phyloP scores from a whole-genome alignment of 1,284 basidiomycete genomes.

The Sporisorium scitamineum region DNA sequence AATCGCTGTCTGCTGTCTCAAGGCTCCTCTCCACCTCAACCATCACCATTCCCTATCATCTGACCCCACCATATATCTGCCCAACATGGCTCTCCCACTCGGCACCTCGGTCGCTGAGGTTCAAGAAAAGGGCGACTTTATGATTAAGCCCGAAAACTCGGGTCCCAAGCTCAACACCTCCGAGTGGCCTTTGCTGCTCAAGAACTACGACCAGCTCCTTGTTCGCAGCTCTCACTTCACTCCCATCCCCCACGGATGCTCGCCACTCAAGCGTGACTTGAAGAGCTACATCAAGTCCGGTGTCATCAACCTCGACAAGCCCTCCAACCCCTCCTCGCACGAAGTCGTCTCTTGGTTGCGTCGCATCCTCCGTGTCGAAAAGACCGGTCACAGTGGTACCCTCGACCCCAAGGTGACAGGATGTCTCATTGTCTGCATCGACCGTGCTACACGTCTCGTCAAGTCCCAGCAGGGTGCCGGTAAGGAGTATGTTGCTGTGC shows the following conservation, averaged over 20 bases:
- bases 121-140: slow-evolving; percentile 67
- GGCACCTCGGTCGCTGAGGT: slow-evolving; percentile 50
- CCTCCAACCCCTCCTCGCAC: slow-evolving; percentile 99
- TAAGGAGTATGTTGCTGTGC: slow-evolving; percentile 98
- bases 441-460: slow-evolving; percentile 98
- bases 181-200: slow-evolving; percentile 96
- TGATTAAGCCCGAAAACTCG: slow-evolving; percentile 70
- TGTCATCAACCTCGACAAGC: slow-evolving; percentile 99
- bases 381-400: slow-evolving; percentile 97
- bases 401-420: slow-evolving; percentile 99
- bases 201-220: slow-evolving; percentile 86
- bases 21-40: neutral
- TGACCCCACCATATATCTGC: neutral
- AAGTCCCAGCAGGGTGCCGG: slow-evolving; percentile 98
- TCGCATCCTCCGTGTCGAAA: slow-evolving; percentile 93
- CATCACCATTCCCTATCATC: neutral
- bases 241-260: slow-evolving; percentile 90
- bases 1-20: slow-evolving; percentile 17
- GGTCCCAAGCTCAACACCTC: slow-evolving; percentile 79
- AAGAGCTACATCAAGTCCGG: slow-evolving; percentile 93
- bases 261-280: slow-evolving; percentile 93
- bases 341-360: slow-evolving; percentile 99
- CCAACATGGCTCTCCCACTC: slow-evolving; percentile 50
- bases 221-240: slow-evolving; percentile 97
- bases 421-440: slow-evolving; percentile 98